phyloP scores from a whole-genome alignment of 176 grass and related monocot genomes.

The Rhynchospora breviuscula region DNA sequence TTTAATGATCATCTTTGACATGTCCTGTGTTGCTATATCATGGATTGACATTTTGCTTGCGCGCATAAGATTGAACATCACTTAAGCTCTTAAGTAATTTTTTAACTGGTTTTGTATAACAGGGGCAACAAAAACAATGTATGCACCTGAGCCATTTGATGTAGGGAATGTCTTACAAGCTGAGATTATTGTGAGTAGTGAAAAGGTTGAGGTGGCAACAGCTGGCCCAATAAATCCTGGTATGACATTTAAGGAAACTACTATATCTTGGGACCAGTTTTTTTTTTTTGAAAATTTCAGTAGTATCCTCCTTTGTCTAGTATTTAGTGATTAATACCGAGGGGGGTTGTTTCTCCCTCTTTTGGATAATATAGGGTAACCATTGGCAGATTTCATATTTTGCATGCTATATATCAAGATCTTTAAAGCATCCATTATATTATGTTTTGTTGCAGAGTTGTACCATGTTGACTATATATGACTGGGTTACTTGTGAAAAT shows the following conservation, averaged over 20 bases:
- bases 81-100: not conserved
- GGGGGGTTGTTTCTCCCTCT: not conserved
- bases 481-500: not conserved
- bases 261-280: not conserved
- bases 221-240: slow-evolving; percentile 66
- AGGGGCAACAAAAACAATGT: slow-evolving; percentile 75
- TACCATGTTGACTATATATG: not conserved
- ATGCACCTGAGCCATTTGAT: slow-evolving; percentile 96
- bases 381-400: not conserved
- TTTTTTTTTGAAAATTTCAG: not conserved
- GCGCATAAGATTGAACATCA: not conserved
- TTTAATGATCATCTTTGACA: not conserved
- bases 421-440: not conserved
- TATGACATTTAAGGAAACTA: slow-evolving; percentile 14
- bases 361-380: not conserved
- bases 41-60: not conserved
- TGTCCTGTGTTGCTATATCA: not conserved
- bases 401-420: not conserved
- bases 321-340: not conserved
- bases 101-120: slow-evolving; percentile 16
- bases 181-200: slow-evolving; percentile 50
- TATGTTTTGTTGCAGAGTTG: not conserved
- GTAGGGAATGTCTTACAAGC: slow-evolving; percentile 76
- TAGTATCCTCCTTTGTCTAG: not conserved
- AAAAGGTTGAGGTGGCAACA: slow-evolving; percentile 48